phyloP scores from a whole-genome alignment of 352 stramenopile genomes.

The Pythium periplocum region DNA sequence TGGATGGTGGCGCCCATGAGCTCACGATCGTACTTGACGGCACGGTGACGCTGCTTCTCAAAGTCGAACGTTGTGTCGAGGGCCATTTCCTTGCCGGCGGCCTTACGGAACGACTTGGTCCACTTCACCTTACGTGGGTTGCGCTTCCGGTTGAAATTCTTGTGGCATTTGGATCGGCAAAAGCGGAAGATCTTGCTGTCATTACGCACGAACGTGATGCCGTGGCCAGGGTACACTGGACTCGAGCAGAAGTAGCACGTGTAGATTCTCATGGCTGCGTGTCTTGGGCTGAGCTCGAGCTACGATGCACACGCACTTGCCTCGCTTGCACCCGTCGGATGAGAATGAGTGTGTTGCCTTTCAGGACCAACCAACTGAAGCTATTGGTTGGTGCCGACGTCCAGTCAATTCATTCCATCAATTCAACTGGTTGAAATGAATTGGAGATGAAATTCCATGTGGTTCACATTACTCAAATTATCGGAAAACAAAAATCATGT shows the following conservation, averaged over 20 bases:
- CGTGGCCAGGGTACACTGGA: constrained; percentile 99
- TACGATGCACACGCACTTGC: too few species aligned
- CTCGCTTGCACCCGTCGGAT: too few species aligned
- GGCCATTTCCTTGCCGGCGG: constrained; percentile 98
- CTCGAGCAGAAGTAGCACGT: constrained; percentile 99
- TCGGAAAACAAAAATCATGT: too few species aligned
- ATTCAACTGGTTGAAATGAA: too few species aligned
- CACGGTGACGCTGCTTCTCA: constrained; percentile 98
- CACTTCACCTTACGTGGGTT: constrained; percentile 99
- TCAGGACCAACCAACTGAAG: too few species aligned
- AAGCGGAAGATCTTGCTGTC: constrained; percentile 99
- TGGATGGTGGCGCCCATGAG: constrained; percentile 98
- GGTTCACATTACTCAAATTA: too few species aligned
- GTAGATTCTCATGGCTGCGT: constrained; percentile 93
- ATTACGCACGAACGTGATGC: constrained; percentile 99
- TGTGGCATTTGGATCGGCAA: constrained; percentile 99
- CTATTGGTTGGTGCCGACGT: too few species aligned
- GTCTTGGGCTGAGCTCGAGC: neutral
- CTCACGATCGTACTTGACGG: constrained; percentile 99
- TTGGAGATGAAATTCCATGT: too few species aligned
- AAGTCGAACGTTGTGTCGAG: constrained; percentile 99
- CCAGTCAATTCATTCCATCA: too few species aligned
- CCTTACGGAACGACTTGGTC: constrained; percentile 99
- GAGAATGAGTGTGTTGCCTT: too few species aligned
- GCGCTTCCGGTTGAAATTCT: constrained; percentile 99